phyloP scores from a whole-genome alignment of 352 stramenopile genomes.

The Thraustochytrium sp. region DNA sequence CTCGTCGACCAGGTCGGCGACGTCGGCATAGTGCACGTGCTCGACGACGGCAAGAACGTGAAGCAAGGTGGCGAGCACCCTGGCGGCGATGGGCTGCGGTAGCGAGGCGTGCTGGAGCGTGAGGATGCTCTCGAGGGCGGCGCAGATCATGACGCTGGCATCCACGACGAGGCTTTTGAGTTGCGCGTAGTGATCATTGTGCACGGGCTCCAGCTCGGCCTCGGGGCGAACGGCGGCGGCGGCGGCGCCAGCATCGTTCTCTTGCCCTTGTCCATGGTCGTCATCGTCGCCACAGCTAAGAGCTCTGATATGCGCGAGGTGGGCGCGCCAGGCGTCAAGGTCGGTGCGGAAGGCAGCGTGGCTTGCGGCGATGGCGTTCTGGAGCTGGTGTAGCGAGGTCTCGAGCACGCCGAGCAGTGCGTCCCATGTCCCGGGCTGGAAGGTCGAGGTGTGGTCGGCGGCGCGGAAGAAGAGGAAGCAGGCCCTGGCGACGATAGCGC shows the following conservation, averaged over 20 bases:
- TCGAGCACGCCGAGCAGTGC: background rate
- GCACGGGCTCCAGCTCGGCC: background rate
- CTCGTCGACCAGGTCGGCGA: background rate
- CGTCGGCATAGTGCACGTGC: background rate
- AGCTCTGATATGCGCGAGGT: too few species aligned
- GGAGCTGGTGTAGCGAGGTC: background rate
- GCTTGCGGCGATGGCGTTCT: too few species aligned
- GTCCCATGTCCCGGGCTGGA: background rate
- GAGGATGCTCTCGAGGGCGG: background rate
- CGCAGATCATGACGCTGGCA: background rate
- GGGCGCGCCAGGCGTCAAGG: background rate
- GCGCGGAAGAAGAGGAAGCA: background rate
- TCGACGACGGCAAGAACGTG: background rate
- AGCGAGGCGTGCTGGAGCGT: background rate
- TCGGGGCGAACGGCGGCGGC: too few species aligned
- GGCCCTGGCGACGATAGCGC: background rate
- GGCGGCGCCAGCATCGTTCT: too few species aligned
- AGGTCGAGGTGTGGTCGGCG: background rate
- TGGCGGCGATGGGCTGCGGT: background rate
- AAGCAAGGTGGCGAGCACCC: background rate
- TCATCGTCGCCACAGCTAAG: too few species aligned
- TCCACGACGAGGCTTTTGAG: background rate
- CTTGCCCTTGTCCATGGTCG: too few species aligned
- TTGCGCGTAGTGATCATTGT: background rate
- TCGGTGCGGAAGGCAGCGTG: background rate